Evolutionary conservation across 345 rosid genomes (phyloP), one percentile per base, ranked within the genome.

Genomic region (Eutrema heterophyllum): DNA sequence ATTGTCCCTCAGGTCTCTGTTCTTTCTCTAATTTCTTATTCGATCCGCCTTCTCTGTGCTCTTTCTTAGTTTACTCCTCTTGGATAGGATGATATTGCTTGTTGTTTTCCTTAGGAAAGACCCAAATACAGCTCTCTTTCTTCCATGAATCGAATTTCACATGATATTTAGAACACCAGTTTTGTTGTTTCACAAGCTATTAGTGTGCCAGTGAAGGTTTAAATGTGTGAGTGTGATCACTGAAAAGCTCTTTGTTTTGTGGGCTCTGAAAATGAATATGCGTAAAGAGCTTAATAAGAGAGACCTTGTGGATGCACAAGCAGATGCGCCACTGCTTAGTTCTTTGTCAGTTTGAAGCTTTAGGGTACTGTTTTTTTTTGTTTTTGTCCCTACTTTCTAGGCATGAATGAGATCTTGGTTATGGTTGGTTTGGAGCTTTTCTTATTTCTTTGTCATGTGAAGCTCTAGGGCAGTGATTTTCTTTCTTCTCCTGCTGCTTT

Each of bases 1-100:
- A 63, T 27, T 50, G 53, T 21, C 33, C n/a, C 43, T 51, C 60
- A 43, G 67, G 77, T 68, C 10, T 62, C 56, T 71, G 6, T 51
- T 66, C 61, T 2, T 6, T 73, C 41, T 35, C 30, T 44, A 4
- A 9, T 26, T 21, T 9, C 30, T 36, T 1, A 38, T 61, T 49
- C 9, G 53, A 30, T 62, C 54, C 0, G 44, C 7, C 29, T 52
- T 52, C 27, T 40, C 9, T 61, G 43, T 27, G 61, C 43, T 52
- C 26, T 39, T 39, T 71, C 35, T 53, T 40, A 50, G 56, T 24
- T 11, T 44, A 24, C 18, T 18, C 18, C 39, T 43, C 3, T 27
- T 30, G 14, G 65, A 14, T 57, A 1, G 5, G 8, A 57, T 45
- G 36, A 9, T 45, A 24, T n/a, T 57, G 74, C 14, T 69, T 41